Base-by-base conservation (phyloP, 495 filamentous ascomycete species). In the Penicillium dipodomyicola region DNA sequence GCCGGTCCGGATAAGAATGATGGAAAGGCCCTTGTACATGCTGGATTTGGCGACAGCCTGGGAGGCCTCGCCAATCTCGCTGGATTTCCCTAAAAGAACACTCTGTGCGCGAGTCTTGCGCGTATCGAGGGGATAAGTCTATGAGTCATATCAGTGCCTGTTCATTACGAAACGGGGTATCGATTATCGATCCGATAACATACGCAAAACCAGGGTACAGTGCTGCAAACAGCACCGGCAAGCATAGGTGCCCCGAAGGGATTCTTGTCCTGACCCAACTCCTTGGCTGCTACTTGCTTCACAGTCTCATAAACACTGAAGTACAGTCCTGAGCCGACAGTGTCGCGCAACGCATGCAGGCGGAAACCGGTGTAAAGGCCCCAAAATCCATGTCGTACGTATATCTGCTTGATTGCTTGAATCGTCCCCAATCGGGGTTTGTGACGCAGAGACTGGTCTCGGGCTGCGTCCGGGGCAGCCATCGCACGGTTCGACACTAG, bases 291-390 rank as follows among this genome's bases (percentile, higher is more conserved):
- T 41, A 94, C 65, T 69, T 96, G 89, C 72, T 97, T 96, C 54
- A 85, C 84, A 59, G 86, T 90, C 67, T 97, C 92, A 67, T 97
- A 97, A 58, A 91, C 89, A 54, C 87, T 85, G 65, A 97, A 97
- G 69, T 96, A 97, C 52, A 96, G 86, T 3, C 82, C 90, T 3
- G 92, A 94, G 23, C 92, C 92, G 46, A 96, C 79, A 0, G 90
- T 94, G 67, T 97, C 92, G 45, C 92, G 84, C 67, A 95, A 83
- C 81, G 71, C 71, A 58, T 97, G 92, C 39, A 95, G 75, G 59
- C 84, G 82, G 71, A 94, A 91, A 17, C 92, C 92, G 4, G 89
- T 91, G 70, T 96, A 97, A 54, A 97, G 76, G 5, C 92, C 92
- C 32, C 77, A 69, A 52, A 90, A 73, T 27, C 92, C 92, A 57